A percentile compares a stretch with the other conserved stretches of the same genome.
phyloP scores from a whole-genome alignment of 2,329 filamentous ascomycete species.

The Stromatinia cepivora region DNA sequence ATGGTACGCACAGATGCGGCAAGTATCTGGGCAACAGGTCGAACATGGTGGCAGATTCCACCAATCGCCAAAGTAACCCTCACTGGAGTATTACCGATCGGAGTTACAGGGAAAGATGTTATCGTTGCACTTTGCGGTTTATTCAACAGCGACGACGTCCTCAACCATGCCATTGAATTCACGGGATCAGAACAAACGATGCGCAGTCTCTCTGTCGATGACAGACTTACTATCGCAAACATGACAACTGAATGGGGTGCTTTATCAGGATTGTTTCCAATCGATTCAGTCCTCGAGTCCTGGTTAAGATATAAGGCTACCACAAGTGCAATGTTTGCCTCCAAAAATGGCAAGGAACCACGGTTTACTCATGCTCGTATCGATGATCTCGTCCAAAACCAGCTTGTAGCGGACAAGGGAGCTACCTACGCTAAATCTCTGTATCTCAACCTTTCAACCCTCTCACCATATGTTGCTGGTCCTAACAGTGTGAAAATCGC shows the following conservation, averaged over 20 bases:
- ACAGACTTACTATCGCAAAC: constrained; percentile 72
- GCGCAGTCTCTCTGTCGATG: constrained; percentile 68
- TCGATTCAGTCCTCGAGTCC: constrained; percentile 67
- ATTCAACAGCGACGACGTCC: constrained; percentile 82
- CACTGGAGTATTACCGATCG: constrained; percentile 70
- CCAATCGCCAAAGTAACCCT: constrained; percentile 80
- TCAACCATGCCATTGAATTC: constrained; percentile 92
- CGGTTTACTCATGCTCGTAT: constrained; percentile 73
- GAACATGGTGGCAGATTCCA: constrained; percentile 88
- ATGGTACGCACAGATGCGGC: constrained; percentile 88
- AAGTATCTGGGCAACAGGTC: constrained; percentile 77
- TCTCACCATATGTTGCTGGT: constrained; percentile 81
- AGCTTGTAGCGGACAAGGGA: constrained; percentile 68
- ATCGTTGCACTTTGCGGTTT: constrained; percentile 86
- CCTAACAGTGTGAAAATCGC: constrained; percentile 90
- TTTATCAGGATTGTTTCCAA: constrained; percentile 72
- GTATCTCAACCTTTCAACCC: constrained; percentile 77
- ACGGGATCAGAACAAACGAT: constrained; percentile 77
- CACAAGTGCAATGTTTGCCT: constrained; percentile 60
- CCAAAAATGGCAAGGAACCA: constrained; percentile 48
- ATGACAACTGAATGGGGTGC: constrained; percentile 85
- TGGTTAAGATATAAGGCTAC: constrained; percentile 82
- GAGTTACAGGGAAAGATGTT: constrained; percentile 90
- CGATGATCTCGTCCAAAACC: constrained; percentile 69
- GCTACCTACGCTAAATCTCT: constrained; percentile 82